Evolutionary conservation across 345 rosid species (phyloP), one percentile per base, ranked within the genome.

Genomic region (Balakata baccata): DNA sequence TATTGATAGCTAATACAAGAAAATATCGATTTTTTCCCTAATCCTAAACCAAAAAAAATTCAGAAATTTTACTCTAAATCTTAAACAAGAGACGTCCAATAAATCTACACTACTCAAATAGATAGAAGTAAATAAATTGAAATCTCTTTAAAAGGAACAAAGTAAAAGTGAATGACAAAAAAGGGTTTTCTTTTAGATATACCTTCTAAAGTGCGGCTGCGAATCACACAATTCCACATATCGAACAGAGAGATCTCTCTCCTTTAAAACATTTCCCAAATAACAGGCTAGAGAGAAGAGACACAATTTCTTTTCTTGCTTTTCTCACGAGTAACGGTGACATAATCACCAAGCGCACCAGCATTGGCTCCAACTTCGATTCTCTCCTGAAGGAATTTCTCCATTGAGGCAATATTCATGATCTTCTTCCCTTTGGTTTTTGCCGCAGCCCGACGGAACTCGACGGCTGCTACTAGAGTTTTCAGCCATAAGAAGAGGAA

Each of bases 161-260:
- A 59, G 25, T 11, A 23, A 23, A 58, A 56, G 23, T 56, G 11
- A 7, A 54, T 5, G 7, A 20, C 11, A 29, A 7, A 34, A 13
- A 38, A 37, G 18, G 9, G 6, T 1, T 29, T 13, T 13, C 5
- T 38, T 62, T 16, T 2, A 18, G n/a, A 38, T 29, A 37, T 62
- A 14, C 41, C 66, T 18, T 39, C 3, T 5, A 14, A 7, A 62
- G 12, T 20, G 13, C 6, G 17, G 66, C 45, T 37, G 20, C 16
- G 66, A 18, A 63, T 63, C 49, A 63, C 39, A 18, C 23, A 62
- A 62, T 37, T 41, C 67, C 25, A 63, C n/a, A 63, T 39, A 59
- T 7, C 7, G 39, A 63, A 39, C 49, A 63, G 0, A 63, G 25
- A 63, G 23, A 39, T 22, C 23, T 18, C 23, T 63, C 13, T 10